phyloP scores from a whole-genome alignment of 352 stramenopile genomes.

The Phytophthora pseudosyringae region DNA sequence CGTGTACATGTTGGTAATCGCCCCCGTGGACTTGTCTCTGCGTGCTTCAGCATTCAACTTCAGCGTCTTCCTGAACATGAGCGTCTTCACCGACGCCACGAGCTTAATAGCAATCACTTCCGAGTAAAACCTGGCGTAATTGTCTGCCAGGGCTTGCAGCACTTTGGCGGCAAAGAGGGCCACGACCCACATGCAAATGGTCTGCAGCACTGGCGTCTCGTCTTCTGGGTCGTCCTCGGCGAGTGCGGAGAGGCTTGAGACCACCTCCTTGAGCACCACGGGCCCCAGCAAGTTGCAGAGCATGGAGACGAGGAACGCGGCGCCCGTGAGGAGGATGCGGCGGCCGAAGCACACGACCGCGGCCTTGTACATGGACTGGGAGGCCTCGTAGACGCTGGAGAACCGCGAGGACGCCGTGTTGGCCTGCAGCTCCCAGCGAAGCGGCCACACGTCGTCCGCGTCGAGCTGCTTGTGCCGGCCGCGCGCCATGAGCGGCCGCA shows the following conservation, averaged over 20 bases:
- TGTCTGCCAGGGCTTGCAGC: conserved; percentile 63
- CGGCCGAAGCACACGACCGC: conserved; percentile 43
- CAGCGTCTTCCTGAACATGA: conserved; percentile 65
- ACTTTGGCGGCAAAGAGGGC: conserved; percentile 56
- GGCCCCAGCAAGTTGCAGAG: conserved; percentile 59
- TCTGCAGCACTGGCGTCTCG: conserved; percentile 27
- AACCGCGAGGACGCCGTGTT: conserved; percentile 32
- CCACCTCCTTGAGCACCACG: conserved; percentile 49
- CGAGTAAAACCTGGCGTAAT: conserved; percentile 52
- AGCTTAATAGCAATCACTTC: conserved; percentile 68
- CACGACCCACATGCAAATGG: conserved; percentile 41
- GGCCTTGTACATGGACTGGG: conserved; percentile 41
- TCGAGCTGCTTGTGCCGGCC: conserved; percentile 55
- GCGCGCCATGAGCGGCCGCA: conserved; percentile 51
- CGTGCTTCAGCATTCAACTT: conserved; percentile 49
- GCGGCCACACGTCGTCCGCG: conserved; percentile 50
- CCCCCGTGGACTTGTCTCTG: conserved; percentile 52
- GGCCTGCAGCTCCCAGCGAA: conserved; percentile 40
- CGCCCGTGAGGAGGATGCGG: conserved; percentile 47
- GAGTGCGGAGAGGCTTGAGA: conserved; percentile 39
- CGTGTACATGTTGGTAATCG: conserved; percentile 73
- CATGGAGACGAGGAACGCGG: conserved; percentile 54
- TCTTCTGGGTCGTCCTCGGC: conserved; percentile 22
- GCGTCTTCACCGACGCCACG: conserved; percentile 50
- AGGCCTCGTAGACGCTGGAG: conserved; percentile 30